Evolutionary conservation across 805 yeast genomes (phyloP).

Genomic region (Kodamaea kaohsiungensis): DNA sequence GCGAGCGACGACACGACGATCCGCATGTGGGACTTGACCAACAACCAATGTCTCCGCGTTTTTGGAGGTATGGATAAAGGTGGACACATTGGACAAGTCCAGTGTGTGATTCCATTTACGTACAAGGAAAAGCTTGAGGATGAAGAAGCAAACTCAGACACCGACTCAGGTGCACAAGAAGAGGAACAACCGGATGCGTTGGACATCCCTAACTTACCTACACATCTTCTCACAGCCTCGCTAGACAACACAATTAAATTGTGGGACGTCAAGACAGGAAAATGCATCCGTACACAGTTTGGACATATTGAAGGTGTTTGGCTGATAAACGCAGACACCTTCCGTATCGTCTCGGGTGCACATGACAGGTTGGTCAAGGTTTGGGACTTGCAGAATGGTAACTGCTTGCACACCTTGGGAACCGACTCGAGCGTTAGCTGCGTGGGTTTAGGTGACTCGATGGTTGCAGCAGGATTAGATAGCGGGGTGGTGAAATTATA

Average conservation of each 20-base stretch:
- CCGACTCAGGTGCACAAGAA: background rate
- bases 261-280: slow-evolving; percentile 87
- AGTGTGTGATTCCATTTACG: slow-evolving; percentile 83
- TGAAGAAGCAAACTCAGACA: slow-evolving; percentile 32
- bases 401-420: slow-evolving; percentile 89
- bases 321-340: slow-evolving; percentile 95
- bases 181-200: slow-evolving; percentile 9
- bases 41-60: slow-evolving; percentile 74
- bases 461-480: slow-evolving; percentile 89
- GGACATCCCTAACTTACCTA: slow-evolving; percentile 53
- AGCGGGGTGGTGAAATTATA: slow-evolving; percentile 84
- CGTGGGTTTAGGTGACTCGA: slow-evolving; percentile 86
- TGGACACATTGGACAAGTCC: slow-evolving; percentile 95
- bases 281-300: slow-evolving; percentile 89
- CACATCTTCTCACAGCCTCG: slow-evolving; percentile 84
- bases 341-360: slow-evolving; percentile 91
- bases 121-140: slow-evolving; percentile 59
- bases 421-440: slow-evolving; percentile 62
- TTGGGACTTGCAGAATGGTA: slow-evolving; percentile 95
- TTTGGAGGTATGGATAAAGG: slow-evolving; percentile 72
- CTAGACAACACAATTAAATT: slow-evolving; percentile 89
- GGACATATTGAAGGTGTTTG: slow-evolving; percentile 99
- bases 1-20: slow-evolving; percentile 92
- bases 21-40: slow-evolving; percentile 89
- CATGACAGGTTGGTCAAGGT: slow-evolving; percentile 88